Conservation (phyloP, 2,329 filamentous ascomycete species). For the Aspergillus fumigatus region DNA sequence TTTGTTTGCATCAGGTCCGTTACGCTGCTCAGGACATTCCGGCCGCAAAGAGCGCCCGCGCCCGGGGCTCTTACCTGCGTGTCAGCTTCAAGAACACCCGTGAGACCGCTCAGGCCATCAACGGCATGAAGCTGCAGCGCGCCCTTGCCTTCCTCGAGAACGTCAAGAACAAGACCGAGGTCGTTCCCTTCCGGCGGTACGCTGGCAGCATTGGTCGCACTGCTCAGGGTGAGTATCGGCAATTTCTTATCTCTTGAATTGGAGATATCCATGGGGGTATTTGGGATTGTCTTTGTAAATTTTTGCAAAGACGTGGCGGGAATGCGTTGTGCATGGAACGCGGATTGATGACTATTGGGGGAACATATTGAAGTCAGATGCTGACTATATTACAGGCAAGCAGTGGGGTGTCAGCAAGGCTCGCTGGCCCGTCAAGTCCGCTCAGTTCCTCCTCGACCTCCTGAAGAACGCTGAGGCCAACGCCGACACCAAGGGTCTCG, state of each 20-base stretch:
- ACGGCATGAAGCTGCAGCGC: constrained; percentile 96
- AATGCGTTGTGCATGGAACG: neutral
- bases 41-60: constrained; percentile 89
- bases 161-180: constrained; percentile 94
- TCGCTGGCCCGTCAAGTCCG: constrained; percentile 99
- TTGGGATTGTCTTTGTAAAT: neutral
- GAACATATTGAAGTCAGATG: neutral
- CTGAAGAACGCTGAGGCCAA: constrained; percentile 98
- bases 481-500: constrained; percentile 93
- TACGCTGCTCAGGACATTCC: constrained; percentile 91
- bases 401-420: constrained; percentile 96
- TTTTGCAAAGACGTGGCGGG: neutral
- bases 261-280: neutral
- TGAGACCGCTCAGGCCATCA: constrained; percentile 99
- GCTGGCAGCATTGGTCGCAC: constrained; percentile 91
- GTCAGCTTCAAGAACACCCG: constrained; percentile 99
- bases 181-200: constrained; percentile 96
- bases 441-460: constrained; percentile 94
- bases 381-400: constrained; percentile 65
- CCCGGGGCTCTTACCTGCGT: constrained; percentile 97
- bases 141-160: constrained; percentile 97
- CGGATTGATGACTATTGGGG: neutral
- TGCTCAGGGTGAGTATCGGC: constrained; percentile 80
- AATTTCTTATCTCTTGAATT: constrained; percentile 12
- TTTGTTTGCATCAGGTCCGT: constrained; percentile 63